These are phyloP conservation scores for Globisporangium polare DNA, from an alignment of 352 stramenopile genomes.

Conservation along the genomic window DNA sequence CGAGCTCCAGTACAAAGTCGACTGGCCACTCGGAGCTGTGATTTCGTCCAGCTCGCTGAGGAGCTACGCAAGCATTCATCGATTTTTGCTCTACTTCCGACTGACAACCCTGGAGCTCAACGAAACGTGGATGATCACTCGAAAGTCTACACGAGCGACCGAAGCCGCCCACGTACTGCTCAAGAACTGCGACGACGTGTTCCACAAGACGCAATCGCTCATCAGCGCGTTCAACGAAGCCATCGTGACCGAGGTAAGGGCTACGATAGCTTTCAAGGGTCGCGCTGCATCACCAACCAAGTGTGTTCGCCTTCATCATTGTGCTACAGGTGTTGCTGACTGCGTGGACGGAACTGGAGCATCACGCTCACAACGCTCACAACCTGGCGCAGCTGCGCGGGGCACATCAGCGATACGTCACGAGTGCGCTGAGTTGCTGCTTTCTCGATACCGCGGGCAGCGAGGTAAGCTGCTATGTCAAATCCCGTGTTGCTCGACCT, in stretches of 20 bases:
- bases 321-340: constrained; percentile 32
- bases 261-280: too few relatives aligned
- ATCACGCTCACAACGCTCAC: constrained; percentile 12
- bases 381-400: constrained; percentile 28
- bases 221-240: constrained; percentile 43
- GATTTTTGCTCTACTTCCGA: constrained; percentile 38
- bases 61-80: constrained; percentile 39
- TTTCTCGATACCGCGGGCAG: constrained; percentile 29
- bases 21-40: constrained; percentile 47
- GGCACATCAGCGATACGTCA: constrained; percentile 36
- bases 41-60: constrained; percentile 32
- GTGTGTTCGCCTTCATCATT: background rate
- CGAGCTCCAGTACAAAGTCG: constrained; percentile 40
- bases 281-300: background rate
- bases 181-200: constrained; percentile 22
- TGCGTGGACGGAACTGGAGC: constrained; percentile 32
- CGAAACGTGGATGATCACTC: constrained; percentile 33
- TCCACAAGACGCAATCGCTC: constrained; percentile 41
- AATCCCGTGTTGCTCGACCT: too few relatives aligned
- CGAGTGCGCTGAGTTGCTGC: constrained; percentile 28
- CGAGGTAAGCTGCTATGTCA: constrained; percentile 16
- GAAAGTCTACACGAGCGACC: constrained; percentile 19
- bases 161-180: constrained; percentile 16
- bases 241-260: constrained; percentile 37
- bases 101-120: constrained; percentile 41